A percentile compares a stretch with the other conserved stretches of the same genome.
Evolutionary conservation across 805 yeast species (phyloP).

Genomic region (Candida rishiriensis): DNA sequence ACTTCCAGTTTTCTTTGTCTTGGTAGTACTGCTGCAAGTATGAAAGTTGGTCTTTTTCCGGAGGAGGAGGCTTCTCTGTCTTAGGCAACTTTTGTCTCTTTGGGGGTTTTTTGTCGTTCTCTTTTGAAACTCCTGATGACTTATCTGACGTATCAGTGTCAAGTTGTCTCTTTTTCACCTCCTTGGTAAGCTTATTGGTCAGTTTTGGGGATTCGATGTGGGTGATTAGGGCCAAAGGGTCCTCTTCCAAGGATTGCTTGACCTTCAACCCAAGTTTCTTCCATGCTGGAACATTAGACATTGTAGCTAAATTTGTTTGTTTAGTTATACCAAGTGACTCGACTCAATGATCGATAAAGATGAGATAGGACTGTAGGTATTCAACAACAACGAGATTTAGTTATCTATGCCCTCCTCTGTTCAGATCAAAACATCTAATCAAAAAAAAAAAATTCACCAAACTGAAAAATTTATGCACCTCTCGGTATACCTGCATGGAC

Average conservation of each 20-base stretch:
- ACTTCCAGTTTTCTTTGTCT: conserved; percentile 68
- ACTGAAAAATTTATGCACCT: too few relatives aligned
- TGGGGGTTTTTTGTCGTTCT: conserved; percentile 56
- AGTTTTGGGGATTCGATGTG: conserved; percentile 41
- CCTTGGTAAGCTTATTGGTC: conserved; percentile 40
- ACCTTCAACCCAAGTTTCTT: conserved; percentile 69
- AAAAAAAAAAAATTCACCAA: too few relatives aligned
- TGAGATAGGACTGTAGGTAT: too few relatives aligned
- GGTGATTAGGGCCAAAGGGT: conserved; percentile 38
- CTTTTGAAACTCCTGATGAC: conserved; percentile 4
- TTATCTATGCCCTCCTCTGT: too few relatives aligned
- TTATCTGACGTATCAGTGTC: conserved; percentile 18
- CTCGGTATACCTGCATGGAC: too few relatives aligned
- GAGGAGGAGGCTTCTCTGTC: conserved; percentile 61
- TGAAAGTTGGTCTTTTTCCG: conserved; percentile 69
- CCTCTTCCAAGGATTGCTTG: conserved; percentile 40
- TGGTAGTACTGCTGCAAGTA: conserved; percentile 56
- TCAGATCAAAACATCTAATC: too few relatives aligned
- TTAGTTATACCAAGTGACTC: background rate
- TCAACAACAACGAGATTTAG: too few relatives aligned
- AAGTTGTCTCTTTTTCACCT: conserved; percentile 31
- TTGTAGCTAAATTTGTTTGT: background rate
- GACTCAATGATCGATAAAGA: background rate
- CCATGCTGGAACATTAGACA: conserved; percentile 69
- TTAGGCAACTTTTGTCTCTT: conserved; percentile 70